Conservation (phyloP, 2,329 filamentous ascomycete species). For the Balansia obtecta region DNA sequence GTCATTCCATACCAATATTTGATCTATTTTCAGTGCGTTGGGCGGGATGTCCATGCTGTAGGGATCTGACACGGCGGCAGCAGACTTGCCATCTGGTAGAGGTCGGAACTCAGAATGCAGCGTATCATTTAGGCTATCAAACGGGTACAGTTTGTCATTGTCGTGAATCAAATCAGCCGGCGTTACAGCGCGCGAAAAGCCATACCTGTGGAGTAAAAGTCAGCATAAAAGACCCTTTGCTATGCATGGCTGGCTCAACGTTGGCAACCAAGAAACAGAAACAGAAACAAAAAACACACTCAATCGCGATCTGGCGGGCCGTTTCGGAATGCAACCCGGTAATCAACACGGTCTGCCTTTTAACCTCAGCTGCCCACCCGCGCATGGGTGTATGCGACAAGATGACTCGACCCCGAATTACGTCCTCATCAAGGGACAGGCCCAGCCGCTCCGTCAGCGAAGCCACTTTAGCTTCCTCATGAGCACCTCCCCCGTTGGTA, state of each 20-base stretch:
- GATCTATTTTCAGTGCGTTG: slow-evolving; percentile 62
- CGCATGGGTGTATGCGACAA: slow-evolving; percentile 84
- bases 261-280: slow-evolving; percentile 9
- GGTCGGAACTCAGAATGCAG: slow-evolving; percentile 17
- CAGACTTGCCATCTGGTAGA: slow-evolving; percentile 22
- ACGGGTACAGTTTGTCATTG: slow-evolving; percentile 71
- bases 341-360: slow-evolving; percentile 51
- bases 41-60: slow-evolving; percentile 22
- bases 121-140: slow-evolving; percentile 36
- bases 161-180: slow-evolving; percentile 71
- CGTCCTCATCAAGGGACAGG: slow-evolving; percentile 19
- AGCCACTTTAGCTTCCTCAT: slow-evolving; percentile 39
- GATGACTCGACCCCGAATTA: slow-evolving; percentile 31
- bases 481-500: slow-evolving; percentile 87
- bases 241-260: neutral
- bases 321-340: slow-evolving; percentile 56
- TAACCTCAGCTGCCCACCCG: slow-evolving; percentile 36
- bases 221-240: neutral
- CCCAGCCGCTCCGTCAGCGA: slow-evolving; percentile 22
- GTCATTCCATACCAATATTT: slow-evolving; percentile 90
- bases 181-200: slow-evolving; percentile 72
- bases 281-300: slow-evolving; percentile 21
- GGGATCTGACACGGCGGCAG: slow-evolving; percentile 18
- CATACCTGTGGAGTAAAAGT: slow-evolving; percentile 32
- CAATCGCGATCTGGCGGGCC: slow-evolving; percentile 62